phyloP scores from a whole-genome alignment of 331 rosid species.

The Pyracantha coccinea region DNA sequence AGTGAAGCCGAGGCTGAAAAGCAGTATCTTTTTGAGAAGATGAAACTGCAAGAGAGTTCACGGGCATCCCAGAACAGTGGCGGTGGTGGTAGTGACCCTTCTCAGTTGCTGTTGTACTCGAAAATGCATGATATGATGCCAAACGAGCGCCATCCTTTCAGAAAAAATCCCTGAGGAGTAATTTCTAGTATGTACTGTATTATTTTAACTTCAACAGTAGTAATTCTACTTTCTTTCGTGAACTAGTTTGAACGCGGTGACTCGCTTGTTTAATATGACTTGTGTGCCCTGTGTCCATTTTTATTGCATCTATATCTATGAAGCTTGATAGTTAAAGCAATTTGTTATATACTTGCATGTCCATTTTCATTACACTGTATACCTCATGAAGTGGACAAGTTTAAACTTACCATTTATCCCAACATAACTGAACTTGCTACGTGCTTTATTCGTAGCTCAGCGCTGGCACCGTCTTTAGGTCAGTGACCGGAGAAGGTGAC shows the following conservation, averaged over 20 bases:
- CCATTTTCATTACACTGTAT: neutral
- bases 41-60: conserved; percentile 89
- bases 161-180: conserved; percentile 45
- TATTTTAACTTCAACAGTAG: conserved; percentile 11
- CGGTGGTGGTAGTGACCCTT: conserved; percentile 63
- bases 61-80: conserved; percentile 63
- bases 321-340: neutral
- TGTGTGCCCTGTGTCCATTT: neutral
- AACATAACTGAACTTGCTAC: neutral
- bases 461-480: neutral
- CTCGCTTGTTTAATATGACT: neutral
- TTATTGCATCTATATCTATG: neutral
- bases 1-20: conserved; percentile 98
- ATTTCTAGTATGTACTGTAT: conserved; percentile 6
- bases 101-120: conserved; percentile 60
- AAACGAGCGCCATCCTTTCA: conserved; percentile 57
- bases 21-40: conserved; percentile 89
- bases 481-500: neutral
- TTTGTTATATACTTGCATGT: neutral
- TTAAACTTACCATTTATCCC: neutral
- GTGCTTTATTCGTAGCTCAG: neutral
- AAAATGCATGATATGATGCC: conserved; percentile 81
- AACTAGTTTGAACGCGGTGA: conserved; percentile 14
- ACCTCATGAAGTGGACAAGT: neutral
- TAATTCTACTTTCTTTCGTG: conserved; percentile 5